Evolutionary conservation across 2,329 filamentous ascomycete genomes (phyloP), one percentile per base, ranked within the genome.

Genomic region (Venturia carpophila): DNA sequence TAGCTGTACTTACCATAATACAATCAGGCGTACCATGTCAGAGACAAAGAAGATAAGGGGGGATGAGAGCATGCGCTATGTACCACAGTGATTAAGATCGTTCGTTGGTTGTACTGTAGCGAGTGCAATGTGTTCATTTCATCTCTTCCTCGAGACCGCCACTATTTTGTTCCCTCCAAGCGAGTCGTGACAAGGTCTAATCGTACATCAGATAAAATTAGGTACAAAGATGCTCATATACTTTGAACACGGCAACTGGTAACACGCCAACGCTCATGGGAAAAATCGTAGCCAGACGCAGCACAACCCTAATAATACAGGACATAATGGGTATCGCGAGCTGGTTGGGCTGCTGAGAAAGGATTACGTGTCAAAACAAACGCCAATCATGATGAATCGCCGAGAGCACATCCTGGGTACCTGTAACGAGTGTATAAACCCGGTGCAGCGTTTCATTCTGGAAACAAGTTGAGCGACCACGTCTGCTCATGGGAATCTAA

Each of bases 361-460:
- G 6, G 10, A n/a, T 34, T 24, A 49, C n/a, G 15, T 5, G 24
- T 63, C 34, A 24, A 30, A 30, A 34, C 61, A 24, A 63, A 65
- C 64, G 64, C 56, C 64, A n/a, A 21, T 47, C 37, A 24, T 37
- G 60, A 60, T 34, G n/a, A n/a, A 41, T 30, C 24, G 61, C 43
- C 19, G 24, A 19, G 15, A 21, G 30, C 27, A 37, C 61, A 58
- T 42, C 64, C 56, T 34, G 67, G 67, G 67, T 68, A 68, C 68
- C 66, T 63, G 67, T 68, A 68, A 62, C 66, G 67, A 68, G 56
- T 62, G 67, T 68, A 63, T 67, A 68, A 65, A 68, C 67, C 63
- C 15, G 34, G n/a, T 39, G 1, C 19, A 19, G 7, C 6, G 10
- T 43, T 45, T 39, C 39, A 58, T n/a, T 30, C 30, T 41, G 41